Percentiles rank a stretch among this genome's conserved stretches.
These are phyloP conservation scores for Micromonas pusilla DNA, from an alignment of 139 green algal genomes.

Conservation along the genomic window DNA sequence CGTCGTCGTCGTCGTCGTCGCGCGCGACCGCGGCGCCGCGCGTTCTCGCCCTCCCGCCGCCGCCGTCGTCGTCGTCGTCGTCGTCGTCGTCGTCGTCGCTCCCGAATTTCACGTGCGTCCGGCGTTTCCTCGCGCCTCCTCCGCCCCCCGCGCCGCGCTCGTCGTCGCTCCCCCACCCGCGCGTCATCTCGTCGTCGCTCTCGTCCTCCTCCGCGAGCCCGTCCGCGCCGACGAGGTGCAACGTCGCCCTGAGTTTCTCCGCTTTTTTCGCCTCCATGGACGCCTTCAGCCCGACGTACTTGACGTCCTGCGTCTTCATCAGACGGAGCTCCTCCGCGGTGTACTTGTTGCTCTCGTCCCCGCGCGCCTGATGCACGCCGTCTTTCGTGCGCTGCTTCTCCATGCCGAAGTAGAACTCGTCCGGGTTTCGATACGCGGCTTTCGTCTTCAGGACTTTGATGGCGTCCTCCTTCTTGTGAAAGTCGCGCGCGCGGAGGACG, in stretches of 20 bases:
- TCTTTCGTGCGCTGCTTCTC: conserved; percentile 68
- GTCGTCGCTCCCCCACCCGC: too few relatives aligned
- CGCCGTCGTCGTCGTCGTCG: not conserved
- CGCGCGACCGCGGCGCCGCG: not conserved
- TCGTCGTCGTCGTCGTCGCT: too few relatives aligned
- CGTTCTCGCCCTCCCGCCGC: not conserved
- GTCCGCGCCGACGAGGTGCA: conserved; percentile 75
- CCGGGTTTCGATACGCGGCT: conserved; percentile 87
- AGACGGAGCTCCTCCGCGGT: conserved; percentile 76
- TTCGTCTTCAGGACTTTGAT: conserved; percentile 83
- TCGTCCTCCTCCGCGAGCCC: conserved; percentile 26
- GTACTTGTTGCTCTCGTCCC: conserved; percentile 77
- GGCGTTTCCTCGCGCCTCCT: not conserved
- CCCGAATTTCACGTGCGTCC: too few relatives aligned
- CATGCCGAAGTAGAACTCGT: conserved; percentile 99
- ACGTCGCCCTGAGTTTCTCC: conserved; percentile 54
- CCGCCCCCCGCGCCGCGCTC: not conserved
- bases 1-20: not conserved
- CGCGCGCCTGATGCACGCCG: conserved; percentile 60
- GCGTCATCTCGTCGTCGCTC: not conserved
- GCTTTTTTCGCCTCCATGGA: conserved; percentile 74
- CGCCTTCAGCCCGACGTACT: conserved; percentile 74
- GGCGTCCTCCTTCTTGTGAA: conserved; percentile 83
- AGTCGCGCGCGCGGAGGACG: conserved; percentile 77
- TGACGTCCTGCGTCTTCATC: conserved; percentile 90